Conservation (phyloP, 2,329 filamentous ascomycete species). For the Stemphylium beticola region DNA sequence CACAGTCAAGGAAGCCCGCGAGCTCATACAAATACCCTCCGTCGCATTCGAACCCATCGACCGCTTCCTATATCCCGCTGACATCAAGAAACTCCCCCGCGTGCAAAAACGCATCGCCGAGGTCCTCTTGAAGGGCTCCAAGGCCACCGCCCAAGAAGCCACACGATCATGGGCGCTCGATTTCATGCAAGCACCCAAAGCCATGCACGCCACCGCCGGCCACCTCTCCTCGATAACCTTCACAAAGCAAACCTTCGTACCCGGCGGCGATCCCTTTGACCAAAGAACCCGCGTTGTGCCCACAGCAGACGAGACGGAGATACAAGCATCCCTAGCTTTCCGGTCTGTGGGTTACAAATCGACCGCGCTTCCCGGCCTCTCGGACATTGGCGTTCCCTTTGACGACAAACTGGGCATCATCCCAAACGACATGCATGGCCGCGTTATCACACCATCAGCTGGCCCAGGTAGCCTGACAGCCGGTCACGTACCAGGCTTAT, state of each 20-base stretch:
- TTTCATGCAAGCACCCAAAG: slow-evolving; percentile 79
- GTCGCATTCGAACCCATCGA: slow-evolving; percentile 77
- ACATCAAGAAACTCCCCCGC: slow-evolving; percentile 73
- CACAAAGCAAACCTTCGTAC: slow-evolving; percentile 55
- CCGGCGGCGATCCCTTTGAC: slow-evolving; percentile 53
- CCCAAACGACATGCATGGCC: slow-evolving; percentile 79
- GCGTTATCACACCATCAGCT: slow-evolving; percentile 61
- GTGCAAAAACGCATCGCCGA: slow-evolving; percentile 79
- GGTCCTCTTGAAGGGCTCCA: slow-evolving; percentile 77
- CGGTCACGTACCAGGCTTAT: slow-evolving; percentile 71
- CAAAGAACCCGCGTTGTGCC: slow-evolving; percentile 59
- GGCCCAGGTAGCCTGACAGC: slow-evolving; percentile 52
- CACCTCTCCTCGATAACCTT: slow-evolving; percentile 72
- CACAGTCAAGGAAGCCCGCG: slow-evolving; percentile 91
- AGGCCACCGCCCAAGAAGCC: slow-evolving; percentile 55
- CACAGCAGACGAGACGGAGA: slow-evolving; percentile 53
- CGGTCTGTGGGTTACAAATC: slow-evolving; percentile 96
- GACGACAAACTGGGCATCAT: slow-evolving; percentile 76
- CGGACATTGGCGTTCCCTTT: slow-evolving; percentile 77
- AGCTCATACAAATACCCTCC: slow-evolving; percentile 77
- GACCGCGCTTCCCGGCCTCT: slow-evolving; percentile 74
- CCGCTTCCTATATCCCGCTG: slow-evolving; percentile 68
- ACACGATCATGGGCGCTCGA: slow-evolving; percentile 81
- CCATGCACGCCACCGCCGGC: slow-evolving; percentile 63
- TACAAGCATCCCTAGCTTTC: slow-evolving; percentile 78